Base-by-base conservation (phyloP, 2,329 filamentous ascomycete genomes). In the Trichoderma koningiopsis region DNA sequence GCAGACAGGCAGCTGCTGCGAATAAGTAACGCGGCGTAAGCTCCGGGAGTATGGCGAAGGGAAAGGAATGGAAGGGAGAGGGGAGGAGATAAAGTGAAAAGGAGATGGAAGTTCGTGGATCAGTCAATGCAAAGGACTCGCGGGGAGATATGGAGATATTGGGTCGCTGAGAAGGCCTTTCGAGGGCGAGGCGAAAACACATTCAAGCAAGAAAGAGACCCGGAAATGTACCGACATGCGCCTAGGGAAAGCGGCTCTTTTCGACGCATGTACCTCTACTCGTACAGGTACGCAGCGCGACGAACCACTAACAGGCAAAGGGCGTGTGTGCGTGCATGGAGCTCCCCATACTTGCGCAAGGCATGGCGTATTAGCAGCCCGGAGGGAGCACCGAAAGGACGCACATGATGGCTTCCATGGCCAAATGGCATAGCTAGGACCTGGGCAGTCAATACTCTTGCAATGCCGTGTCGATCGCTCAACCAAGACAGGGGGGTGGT, bases 391-490 rank as follows among this genome's bases (percentile, higher is more conserved):
- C 43, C 52, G 49, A 47, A 57, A 52, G 63, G 40, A 49, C 55
- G 55, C 63, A 66, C 53, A 66, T 66, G 52, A 66, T 62, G 29
- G 49, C 60, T 63, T 33, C 33, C 65, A 60, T 62, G 65, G 65
- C 33, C 49, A 49, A 49, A 58, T 37, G 56, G 29, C n/a, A 57
- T 27, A 19, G 43, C 24, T 27, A 53, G 10, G 40, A 35, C 49
- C 24, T 33, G 61, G 40, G 61, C 62, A 43, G 24, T 49, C 33
- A n/a, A 24, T 49, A 31, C 31, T 58, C 49, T 37, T 35, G 35
- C 63, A 63, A 22, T 68, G 57, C 65, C 65, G 65, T 61, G 68
- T 62, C 64, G 63, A 70, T 70, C 68, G 63, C 68, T 60, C 40
- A 37, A 49, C 37, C 57, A 52, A 53, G 40, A 33, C 47, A 31